Evolutionary conservation across 2,329 filamentous ascomycete species (phyloP).

Genomic region (Neopestalotiopsis sp.): DNA sequence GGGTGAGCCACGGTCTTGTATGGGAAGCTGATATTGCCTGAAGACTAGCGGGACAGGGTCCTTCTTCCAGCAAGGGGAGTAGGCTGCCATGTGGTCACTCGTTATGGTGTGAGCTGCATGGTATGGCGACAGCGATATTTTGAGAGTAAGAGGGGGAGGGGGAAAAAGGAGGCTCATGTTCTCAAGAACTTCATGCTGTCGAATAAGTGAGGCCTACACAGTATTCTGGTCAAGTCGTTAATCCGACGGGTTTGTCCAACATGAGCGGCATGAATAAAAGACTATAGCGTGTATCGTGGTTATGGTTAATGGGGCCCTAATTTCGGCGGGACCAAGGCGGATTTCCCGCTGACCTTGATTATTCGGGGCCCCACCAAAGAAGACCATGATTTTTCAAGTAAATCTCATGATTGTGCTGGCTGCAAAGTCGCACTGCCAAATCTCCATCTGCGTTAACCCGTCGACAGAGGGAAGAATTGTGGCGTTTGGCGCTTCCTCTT

Average conservation of each 20-base stretch:
- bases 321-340: neutral
- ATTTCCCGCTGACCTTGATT: neutral
- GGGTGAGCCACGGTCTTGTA: neutral
- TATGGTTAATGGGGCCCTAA: neutral
- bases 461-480: neutral
- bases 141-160: neutral
- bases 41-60: neutral
- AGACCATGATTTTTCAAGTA: neutral
- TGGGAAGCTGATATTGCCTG: slow-evolving; percentile 7
- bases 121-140: neutral
- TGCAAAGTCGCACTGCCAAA: neutral
- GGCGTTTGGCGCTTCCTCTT: slow-evolving; percentile 10
- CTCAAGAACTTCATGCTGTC: neutral
- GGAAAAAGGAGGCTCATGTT: neutral
- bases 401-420: neutral
- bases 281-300: no score
- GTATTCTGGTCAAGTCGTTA: neutral
- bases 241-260: neutral
- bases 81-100: neutral
- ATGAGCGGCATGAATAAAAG: neutral
- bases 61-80: neutral
- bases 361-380: neutral
- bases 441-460: slow-evolving; percentile 3
- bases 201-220: neutral
- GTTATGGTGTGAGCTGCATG: neutral